Evolutionary conservation across 2,329 filamentous ascomycete species (phyloP).

Genomic region (Fusarium musae): DNA sequence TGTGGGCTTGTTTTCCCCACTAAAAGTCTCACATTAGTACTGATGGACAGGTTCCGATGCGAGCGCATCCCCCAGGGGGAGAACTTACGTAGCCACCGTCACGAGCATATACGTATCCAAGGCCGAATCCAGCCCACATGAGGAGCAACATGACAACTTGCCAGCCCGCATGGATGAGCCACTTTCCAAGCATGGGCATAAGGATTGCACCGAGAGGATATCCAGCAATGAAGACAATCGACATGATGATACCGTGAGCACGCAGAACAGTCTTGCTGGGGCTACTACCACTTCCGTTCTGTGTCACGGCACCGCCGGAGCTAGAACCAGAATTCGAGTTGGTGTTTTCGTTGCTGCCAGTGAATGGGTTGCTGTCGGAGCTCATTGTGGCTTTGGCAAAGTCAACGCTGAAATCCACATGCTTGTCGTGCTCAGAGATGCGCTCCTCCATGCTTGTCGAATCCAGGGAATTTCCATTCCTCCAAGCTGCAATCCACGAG

Average conservation of each 20-base stretch:
- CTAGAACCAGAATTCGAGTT: slow-evolving; percentile 14
- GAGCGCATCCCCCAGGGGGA: not conserved
- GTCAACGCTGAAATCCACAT: slow-evolving; percentile 59
- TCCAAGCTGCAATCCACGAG: slow-evolving; percentile 67
- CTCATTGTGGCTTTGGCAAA: slow-evolving; percentile 58
- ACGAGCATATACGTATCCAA: slow-evolving; percentile 63
- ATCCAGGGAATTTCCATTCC: slow-evolving; percentile 57
- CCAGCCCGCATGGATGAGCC: slow-evolving; percentile 66
- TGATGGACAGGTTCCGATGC: not conserved
- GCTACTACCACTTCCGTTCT: slow-evolving; percentile 8
- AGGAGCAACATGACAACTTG: slow-evolving; percentile 65
- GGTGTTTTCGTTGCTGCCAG: slow-evolving; percentile 24
- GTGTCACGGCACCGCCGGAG: slow-evolving; percentile 26
- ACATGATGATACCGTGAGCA: slow-evolving; percentile 70
- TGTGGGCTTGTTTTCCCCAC: slow-evolving; percentile 65
- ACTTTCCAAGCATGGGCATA: slow-evolving; percentile 69
- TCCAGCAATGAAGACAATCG: slow-evolving; percentile 65
- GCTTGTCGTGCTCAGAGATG: slow-evolving; percentile 57
- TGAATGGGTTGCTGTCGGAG: slow-evolving; percentile 65
- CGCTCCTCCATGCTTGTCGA: slow-evolving; percentile 56
- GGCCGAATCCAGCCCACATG: slow-evolving; percentile 70
- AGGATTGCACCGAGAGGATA: slow-evolving; percentile 70
- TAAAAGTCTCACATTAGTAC: slow-evolving; percentile 46
- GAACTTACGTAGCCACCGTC: slow-evolving; percentile 56
- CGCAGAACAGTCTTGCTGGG: slow-evolving; percentile 48